These are phyloP conservation scores for Yamadazyma ubonensis DNA, from an alignment of 805 yeast species.

Conservation along the genomic window DNA sequence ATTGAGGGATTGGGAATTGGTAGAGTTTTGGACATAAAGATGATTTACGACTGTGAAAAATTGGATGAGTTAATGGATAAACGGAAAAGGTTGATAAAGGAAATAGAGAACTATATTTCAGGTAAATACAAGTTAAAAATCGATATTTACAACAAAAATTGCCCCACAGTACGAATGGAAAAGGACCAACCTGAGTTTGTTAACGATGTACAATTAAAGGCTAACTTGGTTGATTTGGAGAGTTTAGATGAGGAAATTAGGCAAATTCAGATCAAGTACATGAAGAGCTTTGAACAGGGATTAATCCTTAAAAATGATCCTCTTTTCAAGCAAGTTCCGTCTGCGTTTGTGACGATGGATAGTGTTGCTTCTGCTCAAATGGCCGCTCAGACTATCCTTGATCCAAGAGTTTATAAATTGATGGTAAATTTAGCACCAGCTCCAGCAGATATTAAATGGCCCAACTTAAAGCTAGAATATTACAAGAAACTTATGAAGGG, in stretches of 20 bases:
- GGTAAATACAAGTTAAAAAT: constrained; percentile 42
- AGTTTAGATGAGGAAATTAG: constrained; percentile 41
- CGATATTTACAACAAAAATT: constrained; percentile 34
- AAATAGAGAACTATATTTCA: constrained; percentile 44
- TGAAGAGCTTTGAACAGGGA: constrained; percentile 10
- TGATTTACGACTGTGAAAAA: constrained; percentile 47
- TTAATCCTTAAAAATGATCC: constrained; percentile 23
- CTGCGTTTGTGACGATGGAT: constrained; percentile 51
- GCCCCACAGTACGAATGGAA: constrained; percentile 32
- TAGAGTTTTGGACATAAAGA: constrained; percentile 48
- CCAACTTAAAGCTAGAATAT: constrained; percentile 44
- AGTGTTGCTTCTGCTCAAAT: constrained; percentile 49
- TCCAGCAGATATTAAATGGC: constrained; percentile 46
- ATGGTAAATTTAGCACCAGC: constrained; percentile 47
- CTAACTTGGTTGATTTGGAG: constrained; percentile 33
- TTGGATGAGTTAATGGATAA: constrained; percentile 37
- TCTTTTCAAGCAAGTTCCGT: constrained; percentile 38
- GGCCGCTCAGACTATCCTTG: constrained; percentile 48
- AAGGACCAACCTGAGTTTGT: constrained; percentile 10
- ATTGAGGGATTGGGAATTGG: constrained; percentile 58
- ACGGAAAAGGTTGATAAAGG: constrained; percentile 29
- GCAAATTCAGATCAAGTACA: constrained; percentile 30
- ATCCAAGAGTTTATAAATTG: constrained; percentile 44
- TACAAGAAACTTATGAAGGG: constrained; percentile 37
- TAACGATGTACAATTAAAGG: constrained; percentile 28